Evolutionary conservation across 1,284 basidiomycete genomes (phyloP).

Genomic region (Sutorius eximius): DNA sequence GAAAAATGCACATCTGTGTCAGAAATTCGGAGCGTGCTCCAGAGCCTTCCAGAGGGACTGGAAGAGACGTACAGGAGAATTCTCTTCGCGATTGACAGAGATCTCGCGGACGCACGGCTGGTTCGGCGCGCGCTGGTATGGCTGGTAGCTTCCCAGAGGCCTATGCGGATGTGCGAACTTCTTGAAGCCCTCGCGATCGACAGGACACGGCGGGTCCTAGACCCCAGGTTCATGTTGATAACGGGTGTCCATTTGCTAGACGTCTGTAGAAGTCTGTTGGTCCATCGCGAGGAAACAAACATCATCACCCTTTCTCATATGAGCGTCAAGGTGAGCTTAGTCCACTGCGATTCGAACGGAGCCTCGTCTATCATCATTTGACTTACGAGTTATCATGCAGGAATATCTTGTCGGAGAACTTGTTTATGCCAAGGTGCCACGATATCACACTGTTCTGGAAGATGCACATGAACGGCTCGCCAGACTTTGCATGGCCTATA

Average conservation of each 20-base stretch:
- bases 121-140: constrained; percentile 8
- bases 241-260: neutral
- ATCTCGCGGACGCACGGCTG: neutral
- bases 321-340: neutral
- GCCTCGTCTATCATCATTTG: neutral
- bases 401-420: neutral
- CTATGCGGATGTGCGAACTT: neutral
- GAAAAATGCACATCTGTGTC: neutral
- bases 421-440: neutral
- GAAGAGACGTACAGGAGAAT: constrained; percentile 17
- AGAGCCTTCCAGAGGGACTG: constrained; percentile 9
- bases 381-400: neutral
- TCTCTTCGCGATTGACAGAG: constrained; percentile 2
- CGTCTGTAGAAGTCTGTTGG: neutral
- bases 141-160: constrained; percentile 5
- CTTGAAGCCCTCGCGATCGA: constrained; percentile 3
- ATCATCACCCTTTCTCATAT: neutral
- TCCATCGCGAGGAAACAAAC: neutral
- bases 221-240: neutral
- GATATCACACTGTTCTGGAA: neutral
- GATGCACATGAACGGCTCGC: too few species aligned
- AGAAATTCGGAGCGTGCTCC: neutral
- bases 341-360: neutral
- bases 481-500: too few species aligned
- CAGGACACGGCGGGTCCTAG: neutral